Conservation (phyloP, 1,284 basidiomycete species). For the Phenoliferia sp. region DNA sequence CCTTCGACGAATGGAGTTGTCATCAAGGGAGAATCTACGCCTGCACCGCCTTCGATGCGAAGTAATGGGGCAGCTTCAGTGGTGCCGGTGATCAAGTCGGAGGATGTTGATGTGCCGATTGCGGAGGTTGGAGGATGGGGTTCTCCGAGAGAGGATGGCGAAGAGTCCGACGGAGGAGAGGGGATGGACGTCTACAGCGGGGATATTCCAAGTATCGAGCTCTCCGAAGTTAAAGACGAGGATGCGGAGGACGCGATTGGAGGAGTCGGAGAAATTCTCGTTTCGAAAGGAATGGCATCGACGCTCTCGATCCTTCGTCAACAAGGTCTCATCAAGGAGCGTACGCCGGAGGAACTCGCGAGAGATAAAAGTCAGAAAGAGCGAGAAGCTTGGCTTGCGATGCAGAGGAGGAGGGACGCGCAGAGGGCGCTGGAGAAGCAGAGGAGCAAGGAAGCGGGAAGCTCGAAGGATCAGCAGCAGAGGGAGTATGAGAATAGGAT, state of each 20-base stretch:
- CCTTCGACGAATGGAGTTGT: constrained; percentile 9
- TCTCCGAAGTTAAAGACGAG: constrained; percentile 35
- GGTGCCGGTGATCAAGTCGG: constrained; percentile 25
- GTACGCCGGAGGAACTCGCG: constrained; percentile 62
- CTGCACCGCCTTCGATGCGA: not conserved
- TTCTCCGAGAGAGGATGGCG: constrained; percentile 63
- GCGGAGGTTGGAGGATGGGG: constrained; percentile 47
- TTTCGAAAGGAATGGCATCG: constrained; percentile 75
- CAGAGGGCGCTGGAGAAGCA: constrained; percentile 74
- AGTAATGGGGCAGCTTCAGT: constrained; percentile 44
- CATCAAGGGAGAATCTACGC: constrained; percentile 43
- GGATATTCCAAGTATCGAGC: not conserved
- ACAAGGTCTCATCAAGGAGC: constrained; percentile 76
- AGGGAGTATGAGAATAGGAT: constrained; percentile 90
- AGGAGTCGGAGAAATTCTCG: constrained; percentile 58
- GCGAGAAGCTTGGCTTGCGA: constrained; percentile 84
- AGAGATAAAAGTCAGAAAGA: constrained; percentile 78
- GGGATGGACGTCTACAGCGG: constrained; percentile 6
- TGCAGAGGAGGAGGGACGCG: constrained; percentile 68
- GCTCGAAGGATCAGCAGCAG: constrained; percentile 80
- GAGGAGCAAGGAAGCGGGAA: constrained; percentile 52
- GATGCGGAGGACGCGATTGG: constrained; percentile 25
- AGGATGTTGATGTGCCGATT: constrained; percentile 15
- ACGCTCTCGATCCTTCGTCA: constrained; percentile 83
- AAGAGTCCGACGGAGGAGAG: constrained; percentile 46